phyloP scores from a whole-genome alignment of 2,329 filamentous ascomycete species.

The Byssothecium circinans region DNA sequence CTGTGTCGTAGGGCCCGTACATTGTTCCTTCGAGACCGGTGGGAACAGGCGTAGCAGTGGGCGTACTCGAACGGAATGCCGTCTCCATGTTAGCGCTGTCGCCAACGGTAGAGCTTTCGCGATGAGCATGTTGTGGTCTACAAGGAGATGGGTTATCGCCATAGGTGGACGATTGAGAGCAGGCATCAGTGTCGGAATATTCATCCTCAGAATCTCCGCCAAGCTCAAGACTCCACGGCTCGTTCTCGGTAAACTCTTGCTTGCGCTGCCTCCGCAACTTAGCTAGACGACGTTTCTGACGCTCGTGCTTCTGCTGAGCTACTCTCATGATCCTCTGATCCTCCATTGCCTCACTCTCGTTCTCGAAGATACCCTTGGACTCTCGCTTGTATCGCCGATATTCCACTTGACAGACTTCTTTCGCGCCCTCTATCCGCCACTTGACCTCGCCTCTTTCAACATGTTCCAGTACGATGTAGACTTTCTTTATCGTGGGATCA shows the following conservation, averaged over 20 bases:
- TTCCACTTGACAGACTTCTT: slow-evolving; percentile 81
- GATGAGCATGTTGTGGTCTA: slow-evolving; percentile 26
- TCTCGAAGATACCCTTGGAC: slow-evolving; percentile 52
- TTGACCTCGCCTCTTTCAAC: slow-evolving; percentile 92
- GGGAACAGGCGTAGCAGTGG: slow-evolving; percentile 23
- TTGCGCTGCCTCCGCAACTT: slow-evolving; percentile 41
- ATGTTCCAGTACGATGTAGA: slow-evolving; percentile 96
- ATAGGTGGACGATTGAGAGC: slow-evolving; percentile 26
- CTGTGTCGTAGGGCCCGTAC: slow-evolving; percentile 70
- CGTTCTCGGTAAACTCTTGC: slow-evolving; percentile 50
- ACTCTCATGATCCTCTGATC: slow-evolving; percentile 46
- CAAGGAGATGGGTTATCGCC: slow-evolving; percentile 23
- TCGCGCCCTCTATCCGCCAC: slow-evolving; percentile 87
- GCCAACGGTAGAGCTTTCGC: slow-evolving; percentile 17
- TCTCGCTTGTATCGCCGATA: slow-evolving; percentile 77
- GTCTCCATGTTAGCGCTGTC: slow-evolving; percentile 39
- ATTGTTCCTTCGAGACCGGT: slow-evolving; percentile 74
- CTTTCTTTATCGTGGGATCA: slow-evolving; percentile 93
- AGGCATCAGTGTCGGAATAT: slow-evolving; percentile 31
- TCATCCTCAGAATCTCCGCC: slow-evolving; percentile 64
- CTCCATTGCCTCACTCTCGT: slow-evolving; percentile 47
- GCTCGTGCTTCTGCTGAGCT: slow-evolving; percentile 46
- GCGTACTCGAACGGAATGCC: slow-evolving; percentile 33
- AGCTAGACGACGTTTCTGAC: slow-evolving; percentile 44
- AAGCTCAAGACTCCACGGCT: slow-evolving; percentile 84